Evolutionary conservation across 2,329 filamentous ascomycete genomes (phyloP), one percentile per base, ranked within the genome.

Genomic region (Ceratocystiopsis sp.): DNA sequence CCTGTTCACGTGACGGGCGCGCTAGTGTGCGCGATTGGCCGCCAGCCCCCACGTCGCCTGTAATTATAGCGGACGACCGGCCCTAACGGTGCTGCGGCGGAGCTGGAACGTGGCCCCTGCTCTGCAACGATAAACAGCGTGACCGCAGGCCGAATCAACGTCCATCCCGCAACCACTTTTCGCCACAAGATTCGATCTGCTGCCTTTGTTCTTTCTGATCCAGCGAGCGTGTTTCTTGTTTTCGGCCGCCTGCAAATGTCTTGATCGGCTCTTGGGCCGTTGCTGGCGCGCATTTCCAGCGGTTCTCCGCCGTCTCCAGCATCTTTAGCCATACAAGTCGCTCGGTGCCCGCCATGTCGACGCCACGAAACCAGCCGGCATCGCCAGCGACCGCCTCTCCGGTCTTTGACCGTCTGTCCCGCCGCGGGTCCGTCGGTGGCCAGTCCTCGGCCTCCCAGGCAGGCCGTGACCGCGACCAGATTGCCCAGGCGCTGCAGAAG

Each of bases 401-500:
- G 13, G 48, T 54, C 3, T 47, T 51, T 13, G 51, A 52, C n/a
- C 47, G 52, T 10, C 55, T 53, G 35, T 55, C 61, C 19, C 62
- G 62, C 35, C 60, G 61, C 41, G 60, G 55, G 35, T 68, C 64
- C 16, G 45, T 58, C 13, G 52, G 59, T 32, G 64, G 63, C 41
- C 48, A 55, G 34, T 77, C 75, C 19, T 62, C 64, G 8, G 58
- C 64, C 3, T 61, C 67, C 2, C 15, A 13, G 33, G 33, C 33
- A 11, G 68, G 71, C 40, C 62, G 75, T 36, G 81, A 87, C 57
- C 81, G 75, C 55, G 81, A 85, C 49, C 78, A 83, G 45, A 68
- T 89, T 35, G 76, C 82, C 33, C 75, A 84, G 48, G 74, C 80
- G 16, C 75, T 95, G 47, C 82, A 93, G 60, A 79, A 84, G 53